A percentile compares a stretch with the other conserved stretches of the same genome.
phyloP scores from a whole-genome alignment of 2,329 filamentous ascomycete genomes.

The Biscogniauxia marginata region DNA sequence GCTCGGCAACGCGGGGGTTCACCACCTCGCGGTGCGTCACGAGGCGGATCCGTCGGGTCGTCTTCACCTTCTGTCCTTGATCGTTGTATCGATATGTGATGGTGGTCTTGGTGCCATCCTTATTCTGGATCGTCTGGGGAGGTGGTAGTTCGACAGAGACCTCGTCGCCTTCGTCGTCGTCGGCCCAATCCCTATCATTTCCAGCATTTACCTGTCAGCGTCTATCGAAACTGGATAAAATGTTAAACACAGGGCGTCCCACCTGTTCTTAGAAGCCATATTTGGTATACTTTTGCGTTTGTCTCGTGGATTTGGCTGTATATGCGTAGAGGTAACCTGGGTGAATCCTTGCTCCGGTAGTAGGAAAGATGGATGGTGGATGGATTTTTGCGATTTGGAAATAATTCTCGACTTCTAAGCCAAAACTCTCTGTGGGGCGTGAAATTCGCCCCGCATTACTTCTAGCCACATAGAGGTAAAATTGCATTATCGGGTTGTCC shows the following conservation, averaged over 20 bases:
- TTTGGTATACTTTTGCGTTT: conserved; percentile 3
- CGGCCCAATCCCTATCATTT: conserved; percentile 74
- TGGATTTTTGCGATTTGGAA: conserved; percentile 26
- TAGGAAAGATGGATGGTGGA: neutral
- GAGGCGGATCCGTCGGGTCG: conserved; percentile 90
- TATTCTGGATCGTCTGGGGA: conserved; percentile 89
- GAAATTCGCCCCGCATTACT: conserved; percentile 3
- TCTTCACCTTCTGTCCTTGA: conserved; percentile 93
- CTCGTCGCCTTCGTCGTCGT: conserved; percentile 88
- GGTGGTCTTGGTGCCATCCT: conserved; percentile 96
- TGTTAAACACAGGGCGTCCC: neutral
- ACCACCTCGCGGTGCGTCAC: conserved; percentile 90
- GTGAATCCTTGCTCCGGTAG: conserved; percentile 7
- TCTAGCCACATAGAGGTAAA: neutral
- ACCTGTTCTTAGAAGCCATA: conserved; percentile 26
- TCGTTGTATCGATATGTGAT: conserved; percentile 90
- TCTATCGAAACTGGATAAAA: neutral
- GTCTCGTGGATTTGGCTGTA: neutral
- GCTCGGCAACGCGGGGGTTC: conserved; percentile 94
- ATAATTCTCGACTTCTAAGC: conserved; percentile 24
- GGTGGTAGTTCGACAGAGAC: conserved; percentile 69
- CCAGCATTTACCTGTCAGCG: neutral
- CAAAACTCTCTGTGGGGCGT: conserved; percentile 20
- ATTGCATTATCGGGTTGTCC: neutral
- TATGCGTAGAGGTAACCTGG: conserved; percentile 1